phyloP scores from a whole-genome alignment of 2,329 filamentous ascomycete genomes.

The Microsporum canis region DNA sequence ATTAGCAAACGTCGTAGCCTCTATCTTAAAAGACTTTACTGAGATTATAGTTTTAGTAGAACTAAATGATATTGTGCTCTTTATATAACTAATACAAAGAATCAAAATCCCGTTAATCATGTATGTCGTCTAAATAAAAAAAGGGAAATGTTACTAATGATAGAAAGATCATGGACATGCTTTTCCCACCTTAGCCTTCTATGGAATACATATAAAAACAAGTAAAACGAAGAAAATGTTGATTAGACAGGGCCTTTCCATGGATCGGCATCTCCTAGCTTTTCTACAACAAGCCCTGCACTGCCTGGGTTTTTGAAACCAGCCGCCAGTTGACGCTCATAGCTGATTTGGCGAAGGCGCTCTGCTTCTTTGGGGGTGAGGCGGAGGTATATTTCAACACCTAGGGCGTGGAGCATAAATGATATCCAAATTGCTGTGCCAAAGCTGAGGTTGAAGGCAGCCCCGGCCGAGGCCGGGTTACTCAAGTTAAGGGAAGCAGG shows the following conservation, averaged over 20 bases:
- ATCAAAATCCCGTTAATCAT: background rate
- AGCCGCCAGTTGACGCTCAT: conserved; percentile 45
- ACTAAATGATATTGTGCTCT: background rate
- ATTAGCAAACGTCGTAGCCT: too few species aligned
- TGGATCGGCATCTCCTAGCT: conserved; percentile 28
- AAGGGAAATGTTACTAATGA: background rate
- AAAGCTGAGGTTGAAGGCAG: conserved; percentile 40
- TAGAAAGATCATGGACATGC: background rate
- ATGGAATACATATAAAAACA: background rate
- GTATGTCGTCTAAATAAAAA: background rate
- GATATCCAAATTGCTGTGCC: conserved; percentile 45
- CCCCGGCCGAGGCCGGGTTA: conserved; percentile 19
- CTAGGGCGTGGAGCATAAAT: conserved; percentile 40
- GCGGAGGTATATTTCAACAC: conserved; percentile 40
- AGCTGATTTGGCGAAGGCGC: conserved; percentile 45
- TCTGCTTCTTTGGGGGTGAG: conserved; percentile 45
- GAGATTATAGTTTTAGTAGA: background rate
- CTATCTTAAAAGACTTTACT: too few species aligned
- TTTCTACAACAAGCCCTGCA: conserved; percentile 37
- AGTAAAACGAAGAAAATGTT: background rate
- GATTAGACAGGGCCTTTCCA: conserved; percentile 5
- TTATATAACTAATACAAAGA: background rate
- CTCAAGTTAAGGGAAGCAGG: conserved; percentile 20
- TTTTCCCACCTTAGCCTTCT: background rate
- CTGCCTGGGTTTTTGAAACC: conserved; percentile 42